Base-by-base conservation (phyloP, 371 early-diverging fungal genomes). In the Mortierella sp. region DNA sequence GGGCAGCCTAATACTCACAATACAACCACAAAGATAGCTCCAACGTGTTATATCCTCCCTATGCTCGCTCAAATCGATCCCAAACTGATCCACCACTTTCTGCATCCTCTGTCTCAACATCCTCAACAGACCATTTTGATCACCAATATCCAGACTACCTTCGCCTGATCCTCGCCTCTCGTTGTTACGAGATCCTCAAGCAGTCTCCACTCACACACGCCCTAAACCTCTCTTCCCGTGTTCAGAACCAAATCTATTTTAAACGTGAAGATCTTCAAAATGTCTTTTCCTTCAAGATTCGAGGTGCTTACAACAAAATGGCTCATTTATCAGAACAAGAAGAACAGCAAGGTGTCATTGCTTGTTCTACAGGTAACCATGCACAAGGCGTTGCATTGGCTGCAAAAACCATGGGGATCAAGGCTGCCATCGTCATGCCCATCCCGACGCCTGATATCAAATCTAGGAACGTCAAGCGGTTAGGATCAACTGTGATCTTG, bases 381-480 rank as follows among this genome's bases (percentile, higher is more conserved):
- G 97, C 97, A 4, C 98, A 97, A 83, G 98, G 97, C 34, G 95
- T 95, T 9, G 98, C 99, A n/a, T 85, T 95, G 72, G 93, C 98
- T 3, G 97, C 99, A 13, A 87, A 93, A 72, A 89, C 95, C 53
- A 84, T 99, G 83, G 96, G 95, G 28, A 94, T 98, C 71, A 89
- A 90, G 64, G 96, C 99, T 0, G 96, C 94, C 34, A 99, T 99
- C 60, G 97, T 99, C 29, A 99, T 99, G 99, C 99, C 99, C 15
- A 68, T 75, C 3, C 81, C 82, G 15, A 90, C 90, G 12, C 90
- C 91, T 7, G 89, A 83, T 10, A 93, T 95, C 79, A 94, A 98
- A 86, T 94, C 94, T 88, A 85, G 89, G 43, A 97, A 96, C 70
- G 98, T 98, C 3, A 70, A 93, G 76, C 86, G 97, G 37, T 83